phyloP scores from a whole-genome alignment of 2,329 filamentous ascomycete genomes.

The Fusarium algeriense region DNA sequence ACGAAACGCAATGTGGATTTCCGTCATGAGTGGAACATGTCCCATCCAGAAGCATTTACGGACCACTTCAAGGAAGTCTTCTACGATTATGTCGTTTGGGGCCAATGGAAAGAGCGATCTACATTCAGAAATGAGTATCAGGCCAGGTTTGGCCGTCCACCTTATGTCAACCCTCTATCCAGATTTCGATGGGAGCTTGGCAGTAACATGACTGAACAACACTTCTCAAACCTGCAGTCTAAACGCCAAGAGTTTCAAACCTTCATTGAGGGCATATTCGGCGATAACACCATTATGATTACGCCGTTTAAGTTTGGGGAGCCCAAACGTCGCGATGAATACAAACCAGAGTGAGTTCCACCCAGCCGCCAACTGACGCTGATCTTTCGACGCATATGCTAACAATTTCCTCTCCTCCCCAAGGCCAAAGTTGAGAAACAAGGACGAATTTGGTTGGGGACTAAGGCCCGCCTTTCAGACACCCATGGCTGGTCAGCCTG shows the following conservation, averaged over 20 bases:
- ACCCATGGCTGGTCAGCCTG: not conserved
- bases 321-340: not conserved
- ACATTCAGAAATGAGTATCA: not conserved
- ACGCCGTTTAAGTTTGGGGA: not conserved
- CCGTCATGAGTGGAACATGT: no score
- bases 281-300: accelerated
- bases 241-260: not conserved
- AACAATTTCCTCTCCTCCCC: accelerated
- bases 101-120: not conserved
- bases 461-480: not conserved
- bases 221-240: not conserved
- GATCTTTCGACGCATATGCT: accelerated
- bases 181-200: not conserved
- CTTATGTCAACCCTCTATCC: not conserved
- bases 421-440: accelerated
- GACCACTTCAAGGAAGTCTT: not conserved
- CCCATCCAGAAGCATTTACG: not conserved
- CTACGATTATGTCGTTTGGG: not conserved
- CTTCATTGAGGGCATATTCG: not conserved
- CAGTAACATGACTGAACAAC: not conserved
- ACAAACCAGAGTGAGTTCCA: not conserved
- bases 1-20: not conserved
- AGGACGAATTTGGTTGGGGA: not conserved
- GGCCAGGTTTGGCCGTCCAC: not conserved
- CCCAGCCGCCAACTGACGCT: accelerated